Evolutionary conservation across 1,284 basidiomycete genomes (phyloP).

Genomic region (Pseudozyma sp.): DNA sequence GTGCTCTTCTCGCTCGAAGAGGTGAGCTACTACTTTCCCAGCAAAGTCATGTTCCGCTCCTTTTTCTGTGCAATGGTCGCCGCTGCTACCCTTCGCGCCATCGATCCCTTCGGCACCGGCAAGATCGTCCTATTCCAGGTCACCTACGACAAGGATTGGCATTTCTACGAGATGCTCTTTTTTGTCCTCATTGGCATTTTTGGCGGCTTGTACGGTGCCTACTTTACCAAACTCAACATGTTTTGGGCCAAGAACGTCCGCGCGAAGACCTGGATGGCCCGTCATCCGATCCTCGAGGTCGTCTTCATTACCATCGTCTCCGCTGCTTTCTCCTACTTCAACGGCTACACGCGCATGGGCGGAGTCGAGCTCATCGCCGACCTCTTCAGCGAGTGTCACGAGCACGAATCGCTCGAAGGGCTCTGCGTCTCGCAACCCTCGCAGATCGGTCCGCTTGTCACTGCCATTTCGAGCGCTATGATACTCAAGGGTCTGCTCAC

Average conservation of each 20-base stretch:
- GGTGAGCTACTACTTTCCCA: conserved; percentile 69
- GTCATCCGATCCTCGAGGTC: conserved; percentile 86
- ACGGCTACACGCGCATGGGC: conserved; percentile 90
- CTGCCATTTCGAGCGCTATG: conserved; percentile 76
- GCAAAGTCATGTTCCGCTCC: conserved; percentile 70
- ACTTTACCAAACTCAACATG: conserved; percentile 89
- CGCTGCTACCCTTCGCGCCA: conserved; percentile 72
- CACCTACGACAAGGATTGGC: conserved; percentile 92
- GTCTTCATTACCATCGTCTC: conserved; percentile 74
- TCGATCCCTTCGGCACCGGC: conserved; percentile 86
- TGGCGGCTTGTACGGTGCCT: conserved; percentile 87
- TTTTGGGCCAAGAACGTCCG: conserved; percentile 74
- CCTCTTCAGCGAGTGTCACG: conserved; percentile 66
- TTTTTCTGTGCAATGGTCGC: conserved; percentile 66
- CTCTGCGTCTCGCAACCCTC: conserved; percentile 79
- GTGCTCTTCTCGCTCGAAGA: conserved; percentile 72
- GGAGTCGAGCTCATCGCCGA: conserved; percentile 87
- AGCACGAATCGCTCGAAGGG: conserved; percentile 76
- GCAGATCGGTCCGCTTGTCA: conserved; percentile 77
- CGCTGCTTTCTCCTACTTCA: conserved; percentile 81
- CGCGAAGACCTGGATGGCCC: conserved; percentile 63
- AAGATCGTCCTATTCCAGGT: conserved; percentile 77
- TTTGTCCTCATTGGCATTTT: conserved; percentile 84
- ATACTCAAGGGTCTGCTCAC: conserved; percentile 77
- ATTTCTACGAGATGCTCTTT: conserved; percentile 80